phyloP scores from a whole-genome alignment of 1,284 basidiomycete species.

The Fomitopsis pinicola region DNA sequence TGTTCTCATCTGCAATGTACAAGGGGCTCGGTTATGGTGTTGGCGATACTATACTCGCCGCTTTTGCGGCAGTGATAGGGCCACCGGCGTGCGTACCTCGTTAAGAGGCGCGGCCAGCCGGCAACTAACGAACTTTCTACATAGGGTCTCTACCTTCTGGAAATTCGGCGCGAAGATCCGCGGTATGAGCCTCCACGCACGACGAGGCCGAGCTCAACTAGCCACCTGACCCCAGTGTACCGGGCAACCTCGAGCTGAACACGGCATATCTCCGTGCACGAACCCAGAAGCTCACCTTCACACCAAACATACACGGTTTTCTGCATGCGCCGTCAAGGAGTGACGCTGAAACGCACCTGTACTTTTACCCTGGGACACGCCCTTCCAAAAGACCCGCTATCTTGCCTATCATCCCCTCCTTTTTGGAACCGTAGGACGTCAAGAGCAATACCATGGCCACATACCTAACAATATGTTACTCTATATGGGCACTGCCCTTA shows the following conservation, averaged over 20 bases:
- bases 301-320: neutral
- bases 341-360: neutral
- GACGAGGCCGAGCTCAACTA: neutral
- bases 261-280: neutral
- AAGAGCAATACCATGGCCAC: too few relatives aligned
- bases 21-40: conserved; percentile 55
- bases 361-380: neutral
- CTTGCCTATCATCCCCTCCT: neutral
- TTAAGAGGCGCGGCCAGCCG: neutral
- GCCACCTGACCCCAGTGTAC: neutral
- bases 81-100: conserved; percentile 50
- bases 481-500: too few relatives aligned
- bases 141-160: conserved; percentile 49
- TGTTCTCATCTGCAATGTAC: conserved; percentile 66
- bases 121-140: neutral
- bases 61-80: conserved; percentile 44
- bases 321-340: neutral
- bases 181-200: conserved; percentile 22
- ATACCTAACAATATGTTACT: too few relatives aligned
- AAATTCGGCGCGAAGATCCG: conserved; percentile 44
- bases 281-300: neutral
- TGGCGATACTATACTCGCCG: conserved; percentile 53
- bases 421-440: too few relatives aligned
- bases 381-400: neutral
- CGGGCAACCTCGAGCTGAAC: neutral